Percentiles rank a stretch among this genome's conserved stretches.
phyloP scores from a whole-genome alignment of 441 rosid genomes.

The Populus trichocarpa region DNA sequence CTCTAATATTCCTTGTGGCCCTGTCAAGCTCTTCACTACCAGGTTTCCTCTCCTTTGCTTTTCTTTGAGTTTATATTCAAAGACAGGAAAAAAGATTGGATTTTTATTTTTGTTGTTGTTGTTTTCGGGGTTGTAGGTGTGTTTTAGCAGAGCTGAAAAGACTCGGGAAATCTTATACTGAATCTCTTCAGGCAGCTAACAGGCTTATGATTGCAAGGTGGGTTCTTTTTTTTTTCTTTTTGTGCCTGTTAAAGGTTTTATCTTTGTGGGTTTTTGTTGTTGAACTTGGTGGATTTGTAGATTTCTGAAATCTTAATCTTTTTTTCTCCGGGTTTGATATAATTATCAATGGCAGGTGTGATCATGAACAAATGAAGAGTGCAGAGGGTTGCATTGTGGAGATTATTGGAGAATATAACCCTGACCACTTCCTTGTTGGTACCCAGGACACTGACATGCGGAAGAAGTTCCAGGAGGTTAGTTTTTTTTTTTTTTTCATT shows the following conservation, averaged over 20 bases:
- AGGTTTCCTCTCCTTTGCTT: slow-evolving; percentile 30
- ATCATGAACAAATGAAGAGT: slow-evolving; percentile 54
- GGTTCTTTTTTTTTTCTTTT: too few relatives aligned
- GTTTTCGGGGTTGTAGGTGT: slow-evolving; percentile 40
- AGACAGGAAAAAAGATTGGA: background rate
- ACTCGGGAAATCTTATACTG: slow-evolving; percentile 53
- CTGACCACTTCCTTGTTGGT: slow-evolving; percentile 81
- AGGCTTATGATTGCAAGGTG: slow-evolving; percentile 70
- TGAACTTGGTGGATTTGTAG: background rate
- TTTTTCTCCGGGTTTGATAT: background rate
- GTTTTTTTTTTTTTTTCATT: background rate
- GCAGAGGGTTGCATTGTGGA: slow-evolving; percentile 69
- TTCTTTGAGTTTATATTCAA: background rate
- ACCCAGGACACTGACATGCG: slow-evolving; percentile 73
- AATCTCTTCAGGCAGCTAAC: slow-evolving; percentile 56
- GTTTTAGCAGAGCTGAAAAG: slow-evolving; percentile 71
- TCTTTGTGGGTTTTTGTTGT: background rate
- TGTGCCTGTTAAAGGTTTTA: background rate
- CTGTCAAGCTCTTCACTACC: slow-evolving; percentile 87
- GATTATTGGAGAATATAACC: slow-evolving; percentile 57
- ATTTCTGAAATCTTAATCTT: background rate
- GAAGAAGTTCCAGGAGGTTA: slow-evolving; percentile 65
- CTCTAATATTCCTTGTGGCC: slow-evolving; percentile 55
- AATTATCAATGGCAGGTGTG: slow-evolving; percentile 49
- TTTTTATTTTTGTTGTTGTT: background rate